Percentiles rank a stretch among this genome's conserved stretches.
phyloP scores from a whole-genome alignment of 2,329 filamentous ascomycete species.

The Xylaria sp. region DNA sequence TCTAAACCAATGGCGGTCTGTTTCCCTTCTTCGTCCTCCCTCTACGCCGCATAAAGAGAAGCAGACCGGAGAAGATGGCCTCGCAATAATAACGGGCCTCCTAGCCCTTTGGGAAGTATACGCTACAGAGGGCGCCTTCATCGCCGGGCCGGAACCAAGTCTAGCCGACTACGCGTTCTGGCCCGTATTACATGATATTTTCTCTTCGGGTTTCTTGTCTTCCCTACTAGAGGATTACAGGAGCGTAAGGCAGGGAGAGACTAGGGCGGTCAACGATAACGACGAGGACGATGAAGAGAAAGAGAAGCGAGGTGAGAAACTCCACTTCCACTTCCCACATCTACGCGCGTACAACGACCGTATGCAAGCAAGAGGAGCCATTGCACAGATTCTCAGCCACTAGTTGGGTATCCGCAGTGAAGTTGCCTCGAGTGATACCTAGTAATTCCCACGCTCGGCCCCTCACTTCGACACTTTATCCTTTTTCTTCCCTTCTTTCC shows the following conservation, averaged over 20 bases:
- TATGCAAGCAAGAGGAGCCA: slow-evolving; percentile 37
- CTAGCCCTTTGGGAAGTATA: slow-evolving; percentile 56
- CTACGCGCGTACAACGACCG: slow-evolving; percentile 54
- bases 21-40: neutral
- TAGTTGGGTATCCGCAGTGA: neutral
- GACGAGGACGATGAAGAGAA: neutral
- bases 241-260: neutral
- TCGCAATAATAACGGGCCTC: slow-evolving; percentile 46
- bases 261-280: too few relatives aligned
- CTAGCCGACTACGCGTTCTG: slow-evolving; percentile 68
- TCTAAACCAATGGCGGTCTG: slow-evolving; percentile 50
- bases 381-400: slow-evolving; percentile 30
- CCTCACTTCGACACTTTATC: neutral
- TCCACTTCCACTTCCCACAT: slow-evolving; percentile 52
- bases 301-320: too few relatives aligned
- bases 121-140: slow-evolving; percentile 53
- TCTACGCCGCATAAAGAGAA: neutral
- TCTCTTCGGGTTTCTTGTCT: slow-evolving; percentile 26
- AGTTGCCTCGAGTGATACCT: neutral
- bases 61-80: slow-evolving; percentile 1
- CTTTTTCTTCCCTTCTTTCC: neutral
- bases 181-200: slow-evolving; percentile 63
- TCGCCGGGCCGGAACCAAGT: slow-evolving; percentile 55
- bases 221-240: neutral
- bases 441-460: neutral